Base-by-base conservation (phyloP, 768 basidiomycete genomes). In the Mycena vulgaris region DNA sequence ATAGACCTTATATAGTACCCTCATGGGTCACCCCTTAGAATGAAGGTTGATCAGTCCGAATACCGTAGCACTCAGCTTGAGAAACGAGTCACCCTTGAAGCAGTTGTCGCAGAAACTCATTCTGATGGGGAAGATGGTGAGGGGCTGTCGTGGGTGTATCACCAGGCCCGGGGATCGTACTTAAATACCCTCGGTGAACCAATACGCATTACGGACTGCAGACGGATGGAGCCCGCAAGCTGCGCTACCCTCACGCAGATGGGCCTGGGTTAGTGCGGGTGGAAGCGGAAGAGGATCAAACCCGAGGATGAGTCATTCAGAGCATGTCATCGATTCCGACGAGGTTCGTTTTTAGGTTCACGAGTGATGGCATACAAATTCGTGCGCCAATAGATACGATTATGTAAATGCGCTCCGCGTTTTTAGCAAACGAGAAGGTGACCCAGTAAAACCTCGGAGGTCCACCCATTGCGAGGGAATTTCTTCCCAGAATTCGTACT, bases 41-140 rank as follows among this genome's bases (percentile, higher is more conserved):
- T 10, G 21, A 6, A 52, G 30, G 17, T 7, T 6, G 16, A 27
- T 52, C 51, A 52, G 28, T 21, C 2, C 48, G 51, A 52, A 52
- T 19, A 52, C 14, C 4, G 3, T 9, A 19, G 47, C 47, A 42
- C 25, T 25, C 6, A 48, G 19, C 9, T 6, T 27, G 27, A 17
- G 35, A 30, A n/a, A 14, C 19, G 21, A 55, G 19, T 55, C 61
- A 89, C 90, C 89, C 76, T 82, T 82, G 63, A 90, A 69, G 67
- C 90, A 92, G 72, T 91, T 76, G 63, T 83, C 79, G 79, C 89
- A 89, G 65, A 88, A 80, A 77, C 85, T 85, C 88, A 89, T 89
- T 19, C 21, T 59, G 25, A n/a, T 6, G n/a, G 16, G n/a, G n/a
- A n/a, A n/a, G n/a, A n/a, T 27, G 6, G 42, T n/a, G 13, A 21